Base-by-base conservation (phyloP, 208 protist genomes). In the Strigomonas galati region DNA sequence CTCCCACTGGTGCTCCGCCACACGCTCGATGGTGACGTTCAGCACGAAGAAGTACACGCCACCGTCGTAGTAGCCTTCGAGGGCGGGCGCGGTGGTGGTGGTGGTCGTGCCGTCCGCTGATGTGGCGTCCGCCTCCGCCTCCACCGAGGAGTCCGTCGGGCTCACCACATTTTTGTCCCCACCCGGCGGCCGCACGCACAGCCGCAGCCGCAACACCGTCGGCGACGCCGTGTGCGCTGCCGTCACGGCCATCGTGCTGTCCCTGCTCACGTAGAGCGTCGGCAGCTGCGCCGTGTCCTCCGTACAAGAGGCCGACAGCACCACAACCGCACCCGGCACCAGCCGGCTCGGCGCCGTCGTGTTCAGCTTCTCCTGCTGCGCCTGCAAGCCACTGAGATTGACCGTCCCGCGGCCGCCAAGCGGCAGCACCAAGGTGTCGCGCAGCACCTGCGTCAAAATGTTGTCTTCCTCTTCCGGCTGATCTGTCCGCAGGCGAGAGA, bases 41-140 rank as follows among this genome's bases (percentile, higher is more conserved):
- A 92, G 61, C 48, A 89, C 86, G 43, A 65, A 70, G 43, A 85
- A 81, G 64, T 79, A 79, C 19, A 92, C 40, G 26, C 86, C 86
- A 30, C 12, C 40, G 40, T 46, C 40, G 12, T 9, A n/a, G 40
- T 46, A 46, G 40, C 40, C 40, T n/a, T 17, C 14, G 12, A 46
- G 40, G 10, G 40, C 40, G 40, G 40, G 40, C 40, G 40, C 40
- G 12, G 40, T 15, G 12, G 40, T 15, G 14, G 69, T 69, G 2
- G 74, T 28, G 7, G 44, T 6, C 19, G 0, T 21, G 23, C 2
- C 61, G 37, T 60, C 63, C 4, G n/a, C 27, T 9, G 65, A 57
- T 19, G 66, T 67, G 28, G 79, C 78, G 17, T 67, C 57, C 35
- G n/a, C 53, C 30, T 43, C 30, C 6, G 31, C 67, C 14, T 72